Base-by-base conservation (phyloP, 768 basidiomycete genomes). In the Rhizopogon roseolus region DNA sequence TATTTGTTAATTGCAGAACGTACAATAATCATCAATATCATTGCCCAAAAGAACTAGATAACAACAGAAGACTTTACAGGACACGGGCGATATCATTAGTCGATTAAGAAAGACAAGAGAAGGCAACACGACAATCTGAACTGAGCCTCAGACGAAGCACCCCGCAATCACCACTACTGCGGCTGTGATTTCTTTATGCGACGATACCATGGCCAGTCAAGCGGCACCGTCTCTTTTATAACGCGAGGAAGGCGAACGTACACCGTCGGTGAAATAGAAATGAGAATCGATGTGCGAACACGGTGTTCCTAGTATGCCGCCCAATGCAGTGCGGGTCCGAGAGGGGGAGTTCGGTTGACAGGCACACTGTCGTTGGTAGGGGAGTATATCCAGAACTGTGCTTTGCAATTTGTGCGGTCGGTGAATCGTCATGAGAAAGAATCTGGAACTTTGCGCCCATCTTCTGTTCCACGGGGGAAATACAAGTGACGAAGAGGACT, bases 401-500 rank as follows among this genome's bases (percentile, higher is more conserved):
- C 22, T 22, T 22, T 22, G 22, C 22, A 22, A 22, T 22, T 22
- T 22, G 22, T 22, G 22, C 22, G 22, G 22, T 22, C 22, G 22
- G 22, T 22, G 22, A 22, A 22, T 22, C 22, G 3, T 22, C 22
- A 1, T 22, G 3, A 22, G 22, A 22, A 22, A 22, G 22, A 22
- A 22, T 22, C 22, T 22, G 22, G 22, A 22, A 19, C 84, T 39
- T 79, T 76, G 2, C 84, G 84, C 64, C 84, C 85, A 65, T 86
- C 85, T 5, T 83, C 84, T 0, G 82, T 81, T 0, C 29, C 29
- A 5, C 29, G 29, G 29, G 85, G 86, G n/a, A 3, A 89, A 62
- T 8, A 86, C 87, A 10, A 1, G 84, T 84, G 5, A 73, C 81
- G 68, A 86, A 87, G 71, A 89, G 76, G 16, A 85, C 72, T 3